phyloP scores from a whole-genome alignment of 1,284 basidiomycete genomes.

The Agroathelia rolfsii region DNA sequence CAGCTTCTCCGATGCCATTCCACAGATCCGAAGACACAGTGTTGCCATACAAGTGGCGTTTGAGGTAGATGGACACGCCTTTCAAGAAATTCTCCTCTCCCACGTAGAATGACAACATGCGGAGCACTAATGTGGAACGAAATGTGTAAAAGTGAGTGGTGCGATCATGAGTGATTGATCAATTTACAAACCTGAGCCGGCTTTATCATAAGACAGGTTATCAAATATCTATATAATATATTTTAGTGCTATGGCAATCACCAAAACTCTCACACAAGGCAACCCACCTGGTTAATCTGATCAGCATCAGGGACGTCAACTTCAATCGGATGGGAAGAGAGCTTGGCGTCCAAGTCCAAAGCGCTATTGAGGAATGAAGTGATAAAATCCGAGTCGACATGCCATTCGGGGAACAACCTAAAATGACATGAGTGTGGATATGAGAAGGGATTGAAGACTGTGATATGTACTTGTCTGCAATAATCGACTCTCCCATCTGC shows the following conservation, averaged over 20 bases:
- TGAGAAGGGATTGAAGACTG: slow-evolving; percentile 11
- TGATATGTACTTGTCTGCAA: slow-evolving; percentile 47
- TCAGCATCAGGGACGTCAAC: slow-evolving; percentile 85
- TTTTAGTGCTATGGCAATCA: slow-evolving; percentile 2
- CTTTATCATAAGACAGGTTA: slow-evolving; percentile 78
- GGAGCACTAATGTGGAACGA: slow-evolving; percentile 48
- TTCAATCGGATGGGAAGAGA: slow-evolving; percentile 93
- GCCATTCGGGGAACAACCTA: slow-evolving; percentile 74
- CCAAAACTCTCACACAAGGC: slow-evolving; percentile 1
- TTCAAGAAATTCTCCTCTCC: slow-evolving; percentile 85
- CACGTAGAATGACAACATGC: slow-evolving; percentile 86
- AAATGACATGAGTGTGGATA: slow-evolving; percentile 5
- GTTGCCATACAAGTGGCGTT: slow-evolving; percentile 78
- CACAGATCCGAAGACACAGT: slow-evolving; percentile 85
- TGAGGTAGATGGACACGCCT: slow-evolving; percentile 88
- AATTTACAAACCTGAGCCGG: slow-evolving; percentile 52
- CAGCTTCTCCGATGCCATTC: slow-evolving; percentile 78
- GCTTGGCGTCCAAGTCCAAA: slow-evolving; percentile 77
- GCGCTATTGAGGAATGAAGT: slow-evolving; percentile 54
- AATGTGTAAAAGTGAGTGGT: slow-evolving; percentile 6
- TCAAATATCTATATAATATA: slow-evolving; percentile 64
- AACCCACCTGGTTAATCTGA: slow-evolving; percentile 66
- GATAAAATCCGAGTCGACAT: slow-evolving; percentile 62
- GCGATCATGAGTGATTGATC: not conserved
- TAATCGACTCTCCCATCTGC: slow-evolving; percentile 86